These are phyloP conservation scores for Cucurbita moschata DNA, from an alignment of 306 rosid species.

Conservation along the genomic window DNA sequence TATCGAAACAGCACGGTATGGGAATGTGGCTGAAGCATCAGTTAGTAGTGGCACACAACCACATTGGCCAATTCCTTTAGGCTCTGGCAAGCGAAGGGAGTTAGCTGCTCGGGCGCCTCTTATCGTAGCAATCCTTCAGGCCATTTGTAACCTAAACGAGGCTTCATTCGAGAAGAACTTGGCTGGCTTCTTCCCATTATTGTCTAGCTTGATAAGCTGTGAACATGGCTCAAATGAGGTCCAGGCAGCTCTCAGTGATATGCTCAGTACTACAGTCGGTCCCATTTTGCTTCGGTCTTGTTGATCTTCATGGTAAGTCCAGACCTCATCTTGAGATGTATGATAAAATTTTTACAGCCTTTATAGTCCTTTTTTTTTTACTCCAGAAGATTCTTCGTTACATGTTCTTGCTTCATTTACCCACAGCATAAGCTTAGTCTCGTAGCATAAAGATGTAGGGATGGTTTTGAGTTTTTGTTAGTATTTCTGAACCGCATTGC, in stretches of 20 bases:
- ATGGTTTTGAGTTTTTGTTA: conserved; percentile 28
- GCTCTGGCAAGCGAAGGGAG: conserved; percentile 77
- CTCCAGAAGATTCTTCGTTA: background rate
- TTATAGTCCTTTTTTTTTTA: conserved; percentile 11
- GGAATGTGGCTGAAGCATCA: conserved; percentile 39
- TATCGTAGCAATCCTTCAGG: conserved; percentile 81
- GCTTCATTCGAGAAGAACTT: conserved; percentile 60
- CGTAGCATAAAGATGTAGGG: conserved; percentile 39
- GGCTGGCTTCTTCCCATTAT: conserved; percentile 62
- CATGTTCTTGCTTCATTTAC: conserved; percentile 10
- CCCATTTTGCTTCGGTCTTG: conserved; percentile 68
- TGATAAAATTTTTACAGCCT: conserved; percentile 29
- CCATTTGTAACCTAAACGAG: conserved; percentile 62
- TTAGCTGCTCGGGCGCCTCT: conserved; percentile 86
- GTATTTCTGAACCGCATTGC: conserved; percentile 22
- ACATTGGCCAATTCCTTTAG: conserved; percentile 73
- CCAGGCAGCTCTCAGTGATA: conserved; percentile 76
- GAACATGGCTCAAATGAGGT: conserved; percentile 93
- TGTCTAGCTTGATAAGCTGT: conserved; percentile 71
- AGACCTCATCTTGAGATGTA: conserved; percentile 31
- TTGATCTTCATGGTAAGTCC: conserved; percentile 25
- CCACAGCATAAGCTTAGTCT: conserved; percentile 30
- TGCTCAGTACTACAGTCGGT: conserved; percentile 76
- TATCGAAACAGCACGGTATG: conserved; percentile 43
- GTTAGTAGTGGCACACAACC: conserved; percentile 18